A percentile compares a stretch with the other conserved stretches of the same genome.
These are phyloP conservation scores for Pseudogymnoascus sp. DNA, from an alignment of 2,329 filamentous ascomycete species.

Conservation along the genomic window DNA sequence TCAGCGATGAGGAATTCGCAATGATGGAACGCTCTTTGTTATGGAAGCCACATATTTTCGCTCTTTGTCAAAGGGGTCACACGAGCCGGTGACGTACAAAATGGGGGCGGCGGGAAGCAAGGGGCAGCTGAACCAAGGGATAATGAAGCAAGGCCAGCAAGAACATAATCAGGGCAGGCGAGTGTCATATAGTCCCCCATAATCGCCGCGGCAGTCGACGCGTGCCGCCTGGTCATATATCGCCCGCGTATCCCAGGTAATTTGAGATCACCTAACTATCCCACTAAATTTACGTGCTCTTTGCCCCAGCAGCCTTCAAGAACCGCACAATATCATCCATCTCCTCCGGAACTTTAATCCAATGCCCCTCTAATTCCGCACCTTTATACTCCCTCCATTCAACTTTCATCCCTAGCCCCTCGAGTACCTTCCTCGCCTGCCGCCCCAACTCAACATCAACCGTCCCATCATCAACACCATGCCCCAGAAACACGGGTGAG, in stretches of 20 bases:
- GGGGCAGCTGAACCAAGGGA: background rate
- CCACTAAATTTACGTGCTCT: too few relatives aligned
- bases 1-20: background rate
- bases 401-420: constrained; percentile 30
- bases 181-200: background rate
- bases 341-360: constrained; percentile 42
- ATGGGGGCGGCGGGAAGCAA: background rate
- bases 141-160: background rate
- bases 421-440: constrained; percentile 31
- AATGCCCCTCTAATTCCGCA: constrained; percentile 33
- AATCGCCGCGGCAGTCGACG: background rate
- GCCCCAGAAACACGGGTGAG: constrained; percentile 40
- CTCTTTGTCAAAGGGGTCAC: background rate
- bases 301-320: constrained; percentile 13
- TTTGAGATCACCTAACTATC: background rate
- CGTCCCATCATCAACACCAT: constrained; percentile 38
- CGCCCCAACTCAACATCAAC: constrained; percentile 33
- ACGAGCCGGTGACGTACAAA: too few relatives aligned
- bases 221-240: background rate
- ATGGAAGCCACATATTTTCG: too few relatives aligned
- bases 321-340: constrained; percentile 40
- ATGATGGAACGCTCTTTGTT: background rate
- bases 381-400: constrained; percentile 34
- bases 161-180: background rate
- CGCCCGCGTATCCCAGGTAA: background rate